Evolutionary conservation across 1,284 basidiomycete genomes (phyloP).

Genomic region (Cutaneotrichosporon sp.): DNA sequence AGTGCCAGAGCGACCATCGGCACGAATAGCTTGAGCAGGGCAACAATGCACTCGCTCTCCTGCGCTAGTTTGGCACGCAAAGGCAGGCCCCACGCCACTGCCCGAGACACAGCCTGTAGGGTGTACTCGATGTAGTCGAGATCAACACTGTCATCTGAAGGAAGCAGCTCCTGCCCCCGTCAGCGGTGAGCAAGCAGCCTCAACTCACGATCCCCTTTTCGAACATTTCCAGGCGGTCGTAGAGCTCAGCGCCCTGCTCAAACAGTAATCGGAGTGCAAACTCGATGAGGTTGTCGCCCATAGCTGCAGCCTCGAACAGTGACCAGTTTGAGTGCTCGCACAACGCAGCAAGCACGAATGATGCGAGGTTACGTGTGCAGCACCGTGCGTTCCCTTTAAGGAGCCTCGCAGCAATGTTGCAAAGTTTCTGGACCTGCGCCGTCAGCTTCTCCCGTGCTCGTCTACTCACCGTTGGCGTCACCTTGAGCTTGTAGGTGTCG

Average conservation of each 20-base stretch:
- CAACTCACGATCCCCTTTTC: constrained; percentile 30
- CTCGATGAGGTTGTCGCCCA: not conserved
- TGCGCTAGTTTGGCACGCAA: not conserved
- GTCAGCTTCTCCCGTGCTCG: not conserved
- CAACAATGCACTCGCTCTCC: not conserved
- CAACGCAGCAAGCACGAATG: constrained; percentile 11
- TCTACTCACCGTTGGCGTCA: constrained; percentile 15
- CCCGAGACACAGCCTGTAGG: not conserved
- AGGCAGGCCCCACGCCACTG: not conserved
- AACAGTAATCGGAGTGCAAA: constrained; percentile 8
- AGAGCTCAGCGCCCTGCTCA: constrained; percentile 12
- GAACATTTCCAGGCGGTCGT: constrained; percentile 23
- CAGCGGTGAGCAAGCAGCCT: not conserved
- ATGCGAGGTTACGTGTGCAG: constrained; percentile 23
- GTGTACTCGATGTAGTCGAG: constrained; percentile 5
- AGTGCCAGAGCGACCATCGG: constrained; percentile 1
- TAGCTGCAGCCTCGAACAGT: not conserved
- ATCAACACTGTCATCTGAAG: constrained; percentile 7
- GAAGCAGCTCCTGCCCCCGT: constrained; percentile 8
- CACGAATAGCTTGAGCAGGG: not conserved
- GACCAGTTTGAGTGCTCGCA: constrained; percentile 1
- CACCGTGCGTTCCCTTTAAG: not conserved
- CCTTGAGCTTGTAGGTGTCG: constrained; percentile 13
- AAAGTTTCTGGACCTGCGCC: constrained; percentile 19
- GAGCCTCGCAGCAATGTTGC: constrained; percentile 9